Conservation (phyloP, 176 grass and related monocot species). For the Oryza officinalis region DNA sequence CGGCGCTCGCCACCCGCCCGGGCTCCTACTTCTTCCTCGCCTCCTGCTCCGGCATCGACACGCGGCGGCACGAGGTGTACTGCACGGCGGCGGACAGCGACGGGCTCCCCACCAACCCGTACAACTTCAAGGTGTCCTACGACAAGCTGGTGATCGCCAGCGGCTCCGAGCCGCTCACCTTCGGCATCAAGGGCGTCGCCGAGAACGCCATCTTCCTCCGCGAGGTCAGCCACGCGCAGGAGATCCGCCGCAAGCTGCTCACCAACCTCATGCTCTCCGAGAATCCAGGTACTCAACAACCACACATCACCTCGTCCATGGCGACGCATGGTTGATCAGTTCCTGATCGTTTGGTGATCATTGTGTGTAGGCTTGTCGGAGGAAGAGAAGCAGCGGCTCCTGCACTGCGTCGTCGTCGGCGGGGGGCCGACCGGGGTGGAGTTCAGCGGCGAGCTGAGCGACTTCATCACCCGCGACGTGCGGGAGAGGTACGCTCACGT, state of each 20-base stretch:
- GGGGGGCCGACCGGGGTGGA: slow-evolving; percentile 93
- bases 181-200: slow-evolving; percentile 84
- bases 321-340: neutral
- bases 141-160: slow-evolving; percentile 96
- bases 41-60: slow-evolving; percentile 60
- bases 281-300: slow-evolving; percentile 34
- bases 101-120: slow-evolving; percentile 45
- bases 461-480: slow-evolving; percentile 88
- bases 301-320: neutral
- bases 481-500: slow-evolving; percentile 73
- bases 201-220: slow-evolving; percentile 90
- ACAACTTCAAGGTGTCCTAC: slow-evolving; percentile 79
- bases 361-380: slow-evolving; percentile 58
- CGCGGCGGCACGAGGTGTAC: slow-evolving; percentile 66
- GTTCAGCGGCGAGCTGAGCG: slow-evolving; percentile 95
- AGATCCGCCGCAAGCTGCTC: slow-evolving; percentile 84
- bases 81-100: slow-evolving; percentile 51
- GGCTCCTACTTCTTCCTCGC: slow-evolving; percentile 88
- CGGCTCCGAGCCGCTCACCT: slow-evolving; percentile 82
- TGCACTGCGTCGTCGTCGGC: slow-evolving; percentile 88
- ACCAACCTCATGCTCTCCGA: slow-evolving; percentile 94
- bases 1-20: slow-evolving; percentile 56
- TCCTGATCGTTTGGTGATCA: neutral
- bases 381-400: slow-evolving; percentile 69
- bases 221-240: slow-evolving; percentile 87